Base-by-base conservation (phyloP, 257 asterid species). In the Penstemon eatonii region DNA sequence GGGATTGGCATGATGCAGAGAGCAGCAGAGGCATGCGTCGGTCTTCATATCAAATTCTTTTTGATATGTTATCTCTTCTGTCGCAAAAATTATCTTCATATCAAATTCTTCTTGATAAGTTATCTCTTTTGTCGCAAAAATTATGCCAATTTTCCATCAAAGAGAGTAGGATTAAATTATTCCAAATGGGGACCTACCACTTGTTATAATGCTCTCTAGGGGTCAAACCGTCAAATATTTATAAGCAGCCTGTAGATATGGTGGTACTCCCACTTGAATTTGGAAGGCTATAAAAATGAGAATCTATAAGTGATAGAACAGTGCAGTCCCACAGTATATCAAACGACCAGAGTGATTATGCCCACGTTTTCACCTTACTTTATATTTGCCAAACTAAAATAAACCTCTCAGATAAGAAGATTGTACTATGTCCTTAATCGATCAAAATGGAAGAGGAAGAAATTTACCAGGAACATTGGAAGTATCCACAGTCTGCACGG, bases 401-500 rank as follows among this genome's bases (percentile, higher is more conserved):
- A 51, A 54, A 50, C 45, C 62, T 51, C 25, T 64, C 55, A 4
- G 41, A 15, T 15, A 15, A 15, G 18, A 15, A 15, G 18, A 15
- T 15, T 15, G 18, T 15, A 15, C 0, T 15, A 15, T 15, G 18
- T 67, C 63, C 57, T 40, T 6, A 65, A 47, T 70, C 33, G 63
- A 53, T 56, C 25, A 70, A 33, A 25, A 46, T 7, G 40, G 40
- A 73, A 65, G 66, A 63, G 56, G 68, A 47, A 56, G 49, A 33
- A 56, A 67, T 79, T 47, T 85, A 90, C 99, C 97, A 66, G 99
- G 97, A 12, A 93, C 99, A 79, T 84, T 90, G 7, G 97, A 88
- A 51, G 97, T 90, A 82, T 88, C 96, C 78, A 84, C 97, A 7
- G 97, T 93, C 81, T 93, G 97, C 68, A 93, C 94, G 25, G 97